Base-by-base conservation (phyloP, 2,329 filamentous ascomycete genomes). In the Neofusicoccum laricinum region DNA sequence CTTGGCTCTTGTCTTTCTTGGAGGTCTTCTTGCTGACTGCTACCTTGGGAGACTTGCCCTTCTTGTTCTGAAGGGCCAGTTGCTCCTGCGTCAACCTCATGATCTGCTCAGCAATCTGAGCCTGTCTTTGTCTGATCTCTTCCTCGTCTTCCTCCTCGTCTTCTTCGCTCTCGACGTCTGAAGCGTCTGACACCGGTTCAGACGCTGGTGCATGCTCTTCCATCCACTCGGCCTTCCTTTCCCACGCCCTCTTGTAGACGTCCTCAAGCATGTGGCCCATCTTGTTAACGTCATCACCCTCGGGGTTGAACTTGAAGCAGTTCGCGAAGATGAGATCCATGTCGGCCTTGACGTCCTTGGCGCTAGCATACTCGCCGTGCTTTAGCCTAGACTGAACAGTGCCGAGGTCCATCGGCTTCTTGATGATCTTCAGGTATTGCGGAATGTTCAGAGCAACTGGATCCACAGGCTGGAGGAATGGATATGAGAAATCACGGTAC, bases 361-460 rank as follows among this genome's bases (percentile, higher is more conserved):
- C 84, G 64, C 85, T 92, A 68, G 87, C 85, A 72, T 98, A 98
- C 64, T 92, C 86, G 30, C 93, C 92, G 12, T 83, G 82, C 69
- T 89, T 87, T 45, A 97, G 83, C 77, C 96, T 96, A 46, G 84
- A 83, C 40, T 86, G 83, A 72, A 97, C 90, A n/a, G 92, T 97
- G 15, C 85, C 83, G 57, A 97, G 82, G 75, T 99, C 94, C 94
- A 98, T 99, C 0, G 95, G 95, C 75, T 93, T 92, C 82, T 97
- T 98, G 79, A 99, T 93, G 67, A 98, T 83, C 71, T 90, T 92
- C 75, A 95, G 92, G 75, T 99, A 99, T 25, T 90, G 89, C 0
- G 95, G 95, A 66, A 98, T 97, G 74, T 94, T 93, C 62, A 98
- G 81, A 0, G 93, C 94, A 40, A 98, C 93, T 0, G 95, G 93